Conservation (phyloP, 192 early-diverging fungal species). For the Diversispora eburnea region DNA sequence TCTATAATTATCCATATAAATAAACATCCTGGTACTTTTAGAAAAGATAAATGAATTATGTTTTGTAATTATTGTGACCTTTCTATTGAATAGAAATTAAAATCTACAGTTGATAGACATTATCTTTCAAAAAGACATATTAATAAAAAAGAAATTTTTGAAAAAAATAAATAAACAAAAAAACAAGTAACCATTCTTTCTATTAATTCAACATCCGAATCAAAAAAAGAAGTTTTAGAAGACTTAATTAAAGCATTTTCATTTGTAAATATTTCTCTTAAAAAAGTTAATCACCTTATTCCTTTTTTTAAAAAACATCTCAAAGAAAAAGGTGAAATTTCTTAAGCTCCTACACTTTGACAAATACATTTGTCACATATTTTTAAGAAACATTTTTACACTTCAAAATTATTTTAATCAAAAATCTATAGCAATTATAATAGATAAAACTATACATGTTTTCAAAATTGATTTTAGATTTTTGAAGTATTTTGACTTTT, state of each 20-base stretch:
- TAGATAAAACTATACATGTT: no score
- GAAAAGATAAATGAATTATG: no score
- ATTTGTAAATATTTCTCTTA: neutral
- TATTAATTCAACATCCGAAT: neutral
- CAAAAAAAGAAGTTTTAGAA: neutral
- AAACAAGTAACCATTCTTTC: neutral
- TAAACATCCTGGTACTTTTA: neutral
- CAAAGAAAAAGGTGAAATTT: constrained; percentile 2
- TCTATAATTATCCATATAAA: neutral
- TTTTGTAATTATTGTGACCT: constrained; percentile 8
- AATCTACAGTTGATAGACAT: neutral
- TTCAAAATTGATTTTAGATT: no score
- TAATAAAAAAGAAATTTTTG: neutral
- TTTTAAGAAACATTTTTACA: neutral
- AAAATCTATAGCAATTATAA: constrained; percentile 9
- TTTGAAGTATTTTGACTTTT: no score
- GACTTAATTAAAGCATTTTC: constrained; percentile 12
- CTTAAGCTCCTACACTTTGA: neutral
- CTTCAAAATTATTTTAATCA: neutral
- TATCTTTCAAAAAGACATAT: neutral
- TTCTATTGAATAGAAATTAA: constrained; percentile 4
- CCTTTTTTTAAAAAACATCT: constrained; percentile 18
- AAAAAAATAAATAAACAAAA: neutral
- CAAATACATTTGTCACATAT: neutral
- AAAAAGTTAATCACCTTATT: constrained; percentile 7